Percentiles rank a stretch among this genome's conserved stretches.
Evolutionary conservation across 2,329 filamentous ascomycete genomes (phyloP).

Genomic region (Monilinia polystroma): DNA sequence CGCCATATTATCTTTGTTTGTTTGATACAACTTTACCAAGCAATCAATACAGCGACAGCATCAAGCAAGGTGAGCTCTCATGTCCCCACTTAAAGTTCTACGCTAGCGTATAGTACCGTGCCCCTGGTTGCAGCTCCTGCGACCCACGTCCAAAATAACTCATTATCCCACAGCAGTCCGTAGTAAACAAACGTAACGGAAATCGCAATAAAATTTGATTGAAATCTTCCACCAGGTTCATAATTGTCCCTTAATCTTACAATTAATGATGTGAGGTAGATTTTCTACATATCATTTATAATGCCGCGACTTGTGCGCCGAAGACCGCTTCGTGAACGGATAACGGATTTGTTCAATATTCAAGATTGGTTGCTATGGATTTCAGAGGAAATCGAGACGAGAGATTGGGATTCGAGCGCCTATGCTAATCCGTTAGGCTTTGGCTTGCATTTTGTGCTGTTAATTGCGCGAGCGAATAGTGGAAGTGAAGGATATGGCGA

Average conservation of each 20-base stretch:
- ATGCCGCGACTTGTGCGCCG: constrained; percentile 83
- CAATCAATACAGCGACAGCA: constrained; percentile 20
- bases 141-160: constrained; percentile 17
- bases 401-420: constrained; percentile 82
- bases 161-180: constrained; percentile 3
- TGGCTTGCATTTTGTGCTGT: constrained; percentile 72
- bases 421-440: constrained; percentile 76
- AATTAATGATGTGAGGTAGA: constrained; percentile 12
- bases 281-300: constrained; percentile 23
- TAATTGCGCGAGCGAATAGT: constrained; percentile 80
- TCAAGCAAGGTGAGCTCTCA: constrained; percentile 22
- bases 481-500: constrained; percentile 45
- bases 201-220: constrained; percentile 14
- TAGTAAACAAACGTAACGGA: constrained; percentile 13
- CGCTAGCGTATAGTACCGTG: constrained; percentile 2
- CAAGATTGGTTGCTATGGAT: constrained; percentile 89
- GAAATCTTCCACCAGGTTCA: neutral
- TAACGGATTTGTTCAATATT: constrained; percentile 78
- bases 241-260: neutral
- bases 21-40: constrained; percentile 22
- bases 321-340: constrained; percentile 74
- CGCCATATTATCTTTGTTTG: constrained; percentile 49
- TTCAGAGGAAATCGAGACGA: constrained; percentile 87
- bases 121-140: constrained; percentile 21
- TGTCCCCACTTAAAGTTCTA: constrained; percentile 13